Evolutionary conservation across 768 basidiomycete genomes (phyloP).

Genomic region (Leccinum subtestaceum): DNA sequence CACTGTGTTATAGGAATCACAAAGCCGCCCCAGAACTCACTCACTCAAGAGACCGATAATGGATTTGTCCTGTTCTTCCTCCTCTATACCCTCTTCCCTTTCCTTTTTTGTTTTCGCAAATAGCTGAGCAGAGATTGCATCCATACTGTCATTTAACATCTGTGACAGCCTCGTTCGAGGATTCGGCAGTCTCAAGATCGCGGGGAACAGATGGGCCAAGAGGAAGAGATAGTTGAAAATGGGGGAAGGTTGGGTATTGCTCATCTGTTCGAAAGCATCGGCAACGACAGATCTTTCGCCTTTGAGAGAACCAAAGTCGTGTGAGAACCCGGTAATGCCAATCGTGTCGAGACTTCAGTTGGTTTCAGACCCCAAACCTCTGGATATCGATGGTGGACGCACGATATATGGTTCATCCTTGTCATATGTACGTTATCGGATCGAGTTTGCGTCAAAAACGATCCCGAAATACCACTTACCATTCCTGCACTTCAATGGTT

Average conservation of each 20-base stretch:
- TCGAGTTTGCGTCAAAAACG: not conserved
- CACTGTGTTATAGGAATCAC: not conserved
- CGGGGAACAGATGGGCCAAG: conserved; percentile 32
- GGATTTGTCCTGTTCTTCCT: conserved; percentile 33
- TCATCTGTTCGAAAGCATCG: conserved; percentile 24
- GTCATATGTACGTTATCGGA: not conserved
- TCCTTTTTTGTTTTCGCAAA: conserved; percentile 34
- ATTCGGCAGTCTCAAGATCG: conserved; percentile 33
- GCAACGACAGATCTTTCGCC: conserved; percentile 24
- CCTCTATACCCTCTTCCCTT: conserved; percentile 26
- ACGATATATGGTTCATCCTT: conserved; percentile 49
- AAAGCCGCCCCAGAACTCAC: conserved; percentile 3
- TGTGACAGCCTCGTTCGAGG: conserved; percentile 24
- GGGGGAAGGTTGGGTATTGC: conserved; percentile 24
- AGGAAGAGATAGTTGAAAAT: conserved; percentile 18
- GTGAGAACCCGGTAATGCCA: conserved; percentile 44
- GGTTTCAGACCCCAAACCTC: not conserved
- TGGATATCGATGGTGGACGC: conserved; percentile 8
- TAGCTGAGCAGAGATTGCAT: conserved; percentile 33
- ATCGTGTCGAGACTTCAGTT: conserved; percentile 39
- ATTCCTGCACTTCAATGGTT: conserved; percentile 46
- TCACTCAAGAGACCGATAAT: conserved; percentile 38
- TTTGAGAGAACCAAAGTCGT: conserved; percentile 43
- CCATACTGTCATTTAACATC: conserved; percentile 30
- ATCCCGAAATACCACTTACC: conserved; percentile 26